Base-by-base conservation (phyloP, 768 basidiomycete species). In the Pluteus cervinus region DNA sequence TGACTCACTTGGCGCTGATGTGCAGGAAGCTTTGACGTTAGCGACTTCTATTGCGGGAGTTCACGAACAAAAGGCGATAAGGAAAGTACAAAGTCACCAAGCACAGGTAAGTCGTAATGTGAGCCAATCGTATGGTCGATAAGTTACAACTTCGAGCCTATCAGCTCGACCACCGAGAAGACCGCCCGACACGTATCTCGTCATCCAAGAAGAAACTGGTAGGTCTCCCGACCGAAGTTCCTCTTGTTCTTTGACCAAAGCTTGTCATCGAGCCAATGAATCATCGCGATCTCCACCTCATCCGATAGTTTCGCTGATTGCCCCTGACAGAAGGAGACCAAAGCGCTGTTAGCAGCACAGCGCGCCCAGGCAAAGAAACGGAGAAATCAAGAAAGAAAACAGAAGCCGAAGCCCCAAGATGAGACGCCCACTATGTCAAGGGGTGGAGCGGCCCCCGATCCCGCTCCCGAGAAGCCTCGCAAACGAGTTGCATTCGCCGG, bases 251-350 rank as follows among this genome's bases (percentile, higher is more conserved):
- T 21, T 35, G 23, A 17, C 33, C 38, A 24, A 37, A 12, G 11
- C 14, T 33, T 22, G 26, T 36, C 10, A 21, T n/a, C n/a, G n/a
- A n/a, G n/a, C n/a, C n/a, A n/a, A n/a, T n/a, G n/a, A n/a, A n/a
- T n/a, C n/a, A n/a, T n/a, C n/a, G n/a, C n/a, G n/a, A n/a, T n/a
- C n/a, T n/a, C n/a, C n/a, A n/a, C n/a, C n/a, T n/a, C n/a, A n/a
- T n/a, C n/a, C n/a, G n/a, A n/a, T n/a, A n/a, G n/a, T n/a, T n/a
- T n/a, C n/a, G n/a, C n/a, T n/a, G n/a, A n/a, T n/a, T n/a, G n/a
- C n/a, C n/a, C n/a, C n/a, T n/a, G n/a, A 6, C 45, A 71, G 69
- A 64, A 68, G 46, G 68, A 68, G 45, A 60, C 60, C 11, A 73
- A 66, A 38, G 57, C 54, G 5, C 44, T 57, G 33, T 58, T 73